These are phyloP conservation scores for Chloris gayana DNA, from an alignment of 176 grass and related monocot genomes.

Conservation along the genomic window DNA sequence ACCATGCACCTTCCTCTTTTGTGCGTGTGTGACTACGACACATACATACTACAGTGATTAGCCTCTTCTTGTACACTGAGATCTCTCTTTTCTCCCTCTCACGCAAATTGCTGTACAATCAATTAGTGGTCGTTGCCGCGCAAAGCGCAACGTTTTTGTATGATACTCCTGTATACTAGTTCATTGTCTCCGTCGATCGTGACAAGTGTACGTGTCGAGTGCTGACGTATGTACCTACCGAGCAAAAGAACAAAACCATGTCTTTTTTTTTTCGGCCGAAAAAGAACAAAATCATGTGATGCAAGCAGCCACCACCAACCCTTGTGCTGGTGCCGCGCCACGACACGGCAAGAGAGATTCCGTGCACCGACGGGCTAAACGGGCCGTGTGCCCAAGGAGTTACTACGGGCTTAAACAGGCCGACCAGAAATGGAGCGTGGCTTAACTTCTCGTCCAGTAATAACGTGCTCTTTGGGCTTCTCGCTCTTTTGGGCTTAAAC, in stretches of 20 bases:
- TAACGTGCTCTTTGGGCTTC: too few species aligned
- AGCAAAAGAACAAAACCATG: slow-evolving; percentile 6
- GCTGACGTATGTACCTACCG: not conserved
- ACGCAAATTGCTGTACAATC: slow-evolving; percentile 1
- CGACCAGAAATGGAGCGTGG: too few species aligned
- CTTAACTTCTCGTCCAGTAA: too few species aligned
- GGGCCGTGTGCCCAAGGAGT: not conserved
- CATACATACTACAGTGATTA: too few species aligned
- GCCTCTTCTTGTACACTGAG: not conserved
- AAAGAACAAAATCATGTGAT: not conserved
- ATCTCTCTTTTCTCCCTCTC: not conserved
- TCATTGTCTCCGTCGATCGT: not conserved
- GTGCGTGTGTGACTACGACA: too few species aligned
- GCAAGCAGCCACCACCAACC: not conserved
- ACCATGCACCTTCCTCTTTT: too few species aligned
- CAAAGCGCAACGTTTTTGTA: slow-evolving; percentile 30
- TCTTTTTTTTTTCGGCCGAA: not conserved
- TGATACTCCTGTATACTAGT: not conserved
- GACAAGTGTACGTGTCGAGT: not conserved
- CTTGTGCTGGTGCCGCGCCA: not conserved
- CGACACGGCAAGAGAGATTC: not conserved
- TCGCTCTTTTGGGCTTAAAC: too few species aligned
- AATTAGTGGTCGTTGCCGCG: not conserved
- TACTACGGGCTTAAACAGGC: too few species aligned
- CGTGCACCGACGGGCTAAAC: not conserved